Conservation (phyloP, 352 stramenopile genomes). For the Globisporangium megalacanthum region DNA sequence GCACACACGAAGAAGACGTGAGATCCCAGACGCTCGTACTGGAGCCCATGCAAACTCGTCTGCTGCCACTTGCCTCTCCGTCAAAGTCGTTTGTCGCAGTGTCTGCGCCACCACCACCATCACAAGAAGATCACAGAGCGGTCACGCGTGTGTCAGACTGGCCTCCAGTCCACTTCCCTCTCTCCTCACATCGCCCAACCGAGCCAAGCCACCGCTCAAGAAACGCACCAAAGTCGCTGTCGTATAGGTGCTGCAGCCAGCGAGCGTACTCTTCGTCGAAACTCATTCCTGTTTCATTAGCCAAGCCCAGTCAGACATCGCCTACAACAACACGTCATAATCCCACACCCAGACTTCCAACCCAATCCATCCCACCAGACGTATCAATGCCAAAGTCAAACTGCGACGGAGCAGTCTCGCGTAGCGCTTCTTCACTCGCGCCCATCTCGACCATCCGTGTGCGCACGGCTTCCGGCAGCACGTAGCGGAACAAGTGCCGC, state of each 20-base stretch:
- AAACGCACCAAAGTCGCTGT: conserved; percentile 73
- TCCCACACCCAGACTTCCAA: background rate
- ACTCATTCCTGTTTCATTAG: conserved; percentile 30
- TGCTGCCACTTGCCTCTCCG: conserved; percentile 28
- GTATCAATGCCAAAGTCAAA: conserved; percentile 52
- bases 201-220: background rate
- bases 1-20: background rate
- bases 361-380: background rate
- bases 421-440: conserved; percentile 59
- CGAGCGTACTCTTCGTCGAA: conserved; percentile 87
- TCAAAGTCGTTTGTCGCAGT: conserved; percentile 42
- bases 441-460: conserved; percentile 67
- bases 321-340: background rate
- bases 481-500: conserved; percentile 73
- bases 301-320: background rate
- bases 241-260: conserved; percentile 84
- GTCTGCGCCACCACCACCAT: conserved; percentile 18
- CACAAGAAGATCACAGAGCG: background rate
- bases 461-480: conserved; percentile 51
- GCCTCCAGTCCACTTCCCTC: background rate
- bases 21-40: background rate
- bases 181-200: background rate
- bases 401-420: conserved; percentile 53
- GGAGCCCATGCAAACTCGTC: conserved; percentile 4
- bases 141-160: background rate